A percentile compares a stretch with the other conserved stretches of the same genome.
phyloP scores from a whole-genome alignment of 306 rosid genomes.

The Trifolium repens region DNA sequence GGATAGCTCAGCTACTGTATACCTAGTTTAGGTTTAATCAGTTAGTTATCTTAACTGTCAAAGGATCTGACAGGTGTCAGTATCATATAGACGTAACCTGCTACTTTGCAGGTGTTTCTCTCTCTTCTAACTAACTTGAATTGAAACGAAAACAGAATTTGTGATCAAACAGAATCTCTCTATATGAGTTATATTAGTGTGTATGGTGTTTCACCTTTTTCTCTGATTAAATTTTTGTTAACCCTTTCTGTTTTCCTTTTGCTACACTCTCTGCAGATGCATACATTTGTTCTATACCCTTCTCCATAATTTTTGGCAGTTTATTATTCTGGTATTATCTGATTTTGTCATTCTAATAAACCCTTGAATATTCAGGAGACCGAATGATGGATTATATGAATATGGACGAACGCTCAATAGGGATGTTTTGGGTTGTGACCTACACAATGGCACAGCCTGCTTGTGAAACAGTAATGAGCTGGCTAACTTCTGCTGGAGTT shows the following conservation, averaged over 20 bases:
- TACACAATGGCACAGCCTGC: conserved; percentile 99
- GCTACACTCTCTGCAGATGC: not conserved
- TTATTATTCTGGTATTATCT: conserved; percentile 20
- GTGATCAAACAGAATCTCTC: too few relatives aligned
- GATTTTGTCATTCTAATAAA: conserved; percentile 19
- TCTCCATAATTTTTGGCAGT: conserved; percentile 13
- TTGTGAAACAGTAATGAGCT: conserved; percentile 85
- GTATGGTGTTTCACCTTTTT: not conserved
- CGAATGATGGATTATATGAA: conserved; percentile 95
- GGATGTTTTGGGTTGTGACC: conserved; percentile 99
- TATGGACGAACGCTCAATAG: conserved; percentile 97
- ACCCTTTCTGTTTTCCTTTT: conserved; percentile 8
- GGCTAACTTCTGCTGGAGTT: conserved; percentile 83
- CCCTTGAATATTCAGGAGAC: conserved; percentile 67
- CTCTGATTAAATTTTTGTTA: not conserved
- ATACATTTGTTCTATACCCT: conserved; percentile 10
- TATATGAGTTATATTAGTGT: too few relatives aligned
- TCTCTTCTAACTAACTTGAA: too few relatives aligned
- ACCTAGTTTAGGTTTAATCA: too few relatives aligned
- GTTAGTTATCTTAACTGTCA: too few relatives aligned
- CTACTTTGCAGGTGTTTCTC: too few relatives aligned
- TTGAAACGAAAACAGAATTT: too few relatives aligned
- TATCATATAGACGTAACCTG: too few relatives aligned
- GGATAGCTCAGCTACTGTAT: too few relatives aligned
- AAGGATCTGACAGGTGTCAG: too few relatives aligned